A percentile compares a stretch with the other conserved stretches of the same genome.
Conservation (phyloP, 1,139 yeast species). For the Candida frijolesensis region DNA sequence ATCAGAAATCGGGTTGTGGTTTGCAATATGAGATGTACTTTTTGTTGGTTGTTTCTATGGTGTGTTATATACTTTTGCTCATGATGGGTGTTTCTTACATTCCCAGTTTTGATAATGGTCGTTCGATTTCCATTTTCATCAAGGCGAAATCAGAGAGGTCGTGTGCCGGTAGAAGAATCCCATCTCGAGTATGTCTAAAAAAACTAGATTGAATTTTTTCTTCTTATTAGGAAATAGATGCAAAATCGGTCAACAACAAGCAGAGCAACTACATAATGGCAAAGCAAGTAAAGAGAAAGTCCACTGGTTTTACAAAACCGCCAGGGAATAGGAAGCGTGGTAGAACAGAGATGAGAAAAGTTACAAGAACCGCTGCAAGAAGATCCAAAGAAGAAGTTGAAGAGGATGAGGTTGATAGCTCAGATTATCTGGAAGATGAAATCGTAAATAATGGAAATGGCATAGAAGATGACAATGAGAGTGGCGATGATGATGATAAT, state of each 20-base stretch:
- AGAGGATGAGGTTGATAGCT: slow-evolving; percentile 11
- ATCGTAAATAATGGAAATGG: slow-evolving; percentile 10
- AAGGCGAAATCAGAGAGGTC: slow-evolving; percentile 3
- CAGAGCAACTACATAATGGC: slow-evolving; percentile 8
- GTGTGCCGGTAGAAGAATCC: slow-evolving; percentile 4
- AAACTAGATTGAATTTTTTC: no score
- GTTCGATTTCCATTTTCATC: slow-evolving; percentile 1
- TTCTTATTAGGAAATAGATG: slow-evolving; percentile 5
- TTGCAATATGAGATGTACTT: neutral
- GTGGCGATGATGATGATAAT: slow-evolving; percentile 13
- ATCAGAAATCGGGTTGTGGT: neutral
- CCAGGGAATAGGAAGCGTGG: slow-evolving; percentile 45
- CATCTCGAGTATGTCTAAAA: slow-evolving; percentile 1
- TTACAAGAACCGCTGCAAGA: slow-evolving; percentile 56
- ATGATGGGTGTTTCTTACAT: neutral
- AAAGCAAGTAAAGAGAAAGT: slow-evolving; percentile 14
- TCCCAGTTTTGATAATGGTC: neutral
- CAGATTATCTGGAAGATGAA: slow-evolving; percentile 9
- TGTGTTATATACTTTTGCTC: slow-evolving; percentile 4
- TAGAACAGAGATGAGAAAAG: slow-evolving; percentile 57
- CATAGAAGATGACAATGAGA: slow-evolving; percentile 7
- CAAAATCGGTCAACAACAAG: slow-evolving; percentile 2
- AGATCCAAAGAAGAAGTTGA: slow-evolving; percentile 14
- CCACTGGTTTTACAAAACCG: neutral
- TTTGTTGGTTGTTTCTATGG: neutral